phyloP scores from a whole-genome alignment of 768 basidiomycete genomes.

The Sarcomyxa edulis region DNA sequence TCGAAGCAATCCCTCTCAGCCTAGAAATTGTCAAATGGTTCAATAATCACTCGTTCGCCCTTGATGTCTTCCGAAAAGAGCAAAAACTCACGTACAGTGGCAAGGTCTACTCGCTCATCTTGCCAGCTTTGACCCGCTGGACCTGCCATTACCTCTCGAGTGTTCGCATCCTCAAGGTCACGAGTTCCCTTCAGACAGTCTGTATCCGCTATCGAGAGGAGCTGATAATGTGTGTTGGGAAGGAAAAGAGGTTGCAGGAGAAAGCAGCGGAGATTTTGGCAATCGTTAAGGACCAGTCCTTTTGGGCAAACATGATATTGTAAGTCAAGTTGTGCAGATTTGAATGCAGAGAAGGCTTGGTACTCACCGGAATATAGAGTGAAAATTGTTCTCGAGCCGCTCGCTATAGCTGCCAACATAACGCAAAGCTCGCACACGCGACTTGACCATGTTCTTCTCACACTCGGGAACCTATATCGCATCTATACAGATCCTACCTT shows the following conservation, averaged over 20 bases:
- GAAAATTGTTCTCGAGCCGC: constrained; percentile 24
- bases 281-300: constrained; percentile 11
- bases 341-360: too few species aligned
- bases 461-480: constrained; percentile 22
- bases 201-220: constrained; percentile 1
- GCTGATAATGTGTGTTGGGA: constrained; percentile 7
- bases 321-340: constrained; percentile 8
- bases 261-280: constrained; percentile 5
- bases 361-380: constrained; percentile 12
- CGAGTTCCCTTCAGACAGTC: constrained; percentile 5
- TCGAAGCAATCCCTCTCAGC: constrained; percentile 1
- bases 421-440: constrained; percentile 20
- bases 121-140: constrained; percentile 15
- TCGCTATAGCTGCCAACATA: constrained; percentile 31
- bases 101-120: constrained; percentile 12
- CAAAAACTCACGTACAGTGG: constrained; percentile 8
- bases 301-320: constrained; percentile 19
- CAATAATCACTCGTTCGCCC: constrained; percentile 18
- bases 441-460: constrained; percentile 27
- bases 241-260: constrained; percentile 3
- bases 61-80: constrained; percentile 13
- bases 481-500: constrained; percentile 14
- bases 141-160: constrained; percentile 16
- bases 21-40: constrained; percentile 21
- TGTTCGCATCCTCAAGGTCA: constrained; percentile 8